Evolutionary conservation across 495 filamentous ascomycete genomes (phyloP).

Genomic region (Cudoniella acicularis): DNA sequence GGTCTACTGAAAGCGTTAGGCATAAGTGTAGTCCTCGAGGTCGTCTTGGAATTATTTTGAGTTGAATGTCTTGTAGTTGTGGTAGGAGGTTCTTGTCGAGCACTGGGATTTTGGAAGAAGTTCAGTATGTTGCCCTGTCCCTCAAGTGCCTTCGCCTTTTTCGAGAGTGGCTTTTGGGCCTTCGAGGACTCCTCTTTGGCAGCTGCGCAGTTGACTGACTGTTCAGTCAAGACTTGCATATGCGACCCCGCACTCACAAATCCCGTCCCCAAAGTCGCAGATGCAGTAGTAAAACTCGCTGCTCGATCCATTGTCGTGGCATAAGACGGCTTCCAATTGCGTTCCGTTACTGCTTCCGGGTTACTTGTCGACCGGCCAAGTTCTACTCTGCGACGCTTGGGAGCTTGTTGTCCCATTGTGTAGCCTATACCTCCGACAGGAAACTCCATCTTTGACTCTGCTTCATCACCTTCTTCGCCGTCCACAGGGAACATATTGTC

Average conservation of each 20-base stretch:
- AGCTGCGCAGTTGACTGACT: slow-evolving; percentile 14
- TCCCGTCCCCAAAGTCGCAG: slow-evolving; percentile 12
- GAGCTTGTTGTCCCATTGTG: slow-evolving; percentile 31
- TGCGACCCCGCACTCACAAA: slow-evolving; percentile 29
- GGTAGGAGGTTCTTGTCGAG: slow-evolving; percentile 4
- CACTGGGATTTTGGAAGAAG: slow-evolving; percentile 36
- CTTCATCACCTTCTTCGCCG: slow-evolving; percentile 42
- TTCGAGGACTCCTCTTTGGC: slow-evolving; percentile 1
- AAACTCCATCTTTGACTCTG: slow-evolving; percentile 18
- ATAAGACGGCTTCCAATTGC: slow-evolving; percentile 20
- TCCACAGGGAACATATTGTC: slow-evolving; percentile 64
- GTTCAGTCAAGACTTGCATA: slow-evolving; percentile 20
- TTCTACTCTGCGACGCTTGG: slow-evolving; percentile 24
- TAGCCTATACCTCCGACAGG: slow-evolving; percentile 28
- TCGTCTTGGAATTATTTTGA: slow-evolving; percentile 11
- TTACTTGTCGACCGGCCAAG: slow-evolving; percentile 32
- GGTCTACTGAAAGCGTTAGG: slow-evolving; percentile 11
- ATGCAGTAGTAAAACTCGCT: slow-evolving; percentile 23
- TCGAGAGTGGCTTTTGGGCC: slow-evolving; percentile 10
- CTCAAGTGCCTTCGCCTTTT: slow-evolving; percentile 27
- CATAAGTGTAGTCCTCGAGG: slow-evolving; percentile 10
- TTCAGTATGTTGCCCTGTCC: slow-evolving; percentile 44
- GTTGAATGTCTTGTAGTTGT: slow-evolving; percentile 39
- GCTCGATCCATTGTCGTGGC: slow-evolving; percentile 26
- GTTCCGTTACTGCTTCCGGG: slow-evolving; percentile 11